Evolutionary conservation across 306 rosid species (phyloP).

Genomic region (Cajanus cajan): DNA sequence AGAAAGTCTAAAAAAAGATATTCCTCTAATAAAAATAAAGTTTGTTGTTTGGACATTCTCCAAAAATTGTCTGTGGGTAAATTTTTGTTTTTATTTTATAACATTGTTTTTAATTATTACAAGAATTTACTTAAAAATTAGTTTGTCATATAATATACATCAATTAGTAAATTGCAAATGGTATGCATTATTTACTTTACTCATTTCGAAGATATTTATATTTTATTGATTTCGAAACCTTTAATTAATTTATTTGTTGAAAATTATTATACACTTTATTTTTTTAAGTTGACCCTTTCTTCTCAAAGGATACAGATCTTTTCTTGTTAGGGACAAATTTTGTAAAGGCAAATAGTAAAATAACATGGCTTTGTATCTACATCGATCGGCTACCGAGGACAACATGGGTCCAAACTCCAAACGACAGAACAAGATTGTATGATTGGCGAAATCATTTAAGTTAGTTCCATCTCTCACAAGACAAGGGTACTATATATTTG

Average conservation of each 20-base stretch:
- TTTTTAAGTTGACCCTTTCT: background rate
- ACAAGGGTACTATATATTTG: background rate
- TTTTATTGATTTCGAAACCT: background rate
- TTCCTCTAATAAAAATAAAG: no score
- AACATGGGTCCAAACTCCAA: conserved; percentile 25
- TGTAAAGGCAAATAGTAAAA: background rate
- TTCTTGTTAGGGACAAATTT: background rate
- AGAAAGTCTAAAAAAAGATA: no score
- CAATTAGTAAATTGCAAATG: background rate
- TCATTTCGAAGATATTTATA: background rate
- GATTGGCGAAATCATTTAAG: conserved; percentile 5
- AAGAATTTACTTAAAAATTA: no score
- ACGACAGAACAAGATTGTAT: background rate
- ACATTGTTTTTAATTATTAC: no score
- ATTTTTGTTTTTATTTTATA: no score
- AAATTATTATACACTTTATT: no score
- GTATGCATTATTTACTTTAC: background rate
- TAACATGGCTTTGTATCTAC: background rate
- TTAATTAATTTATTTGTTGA: no score
- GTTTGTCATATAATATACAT: no score
- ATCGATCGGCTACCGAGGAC: background rate
- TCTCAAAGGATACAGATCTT: background rate
- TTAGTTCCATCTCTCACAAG: background rate
- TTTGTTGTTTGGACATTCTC: no score
- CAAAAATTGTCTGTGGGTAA: no score